These are phyloP conservation scores for Sporisorium graminicola DNA, from an alignment of 1,284 basidiomycete genomes.

Conservation along the genomic window DNA sequence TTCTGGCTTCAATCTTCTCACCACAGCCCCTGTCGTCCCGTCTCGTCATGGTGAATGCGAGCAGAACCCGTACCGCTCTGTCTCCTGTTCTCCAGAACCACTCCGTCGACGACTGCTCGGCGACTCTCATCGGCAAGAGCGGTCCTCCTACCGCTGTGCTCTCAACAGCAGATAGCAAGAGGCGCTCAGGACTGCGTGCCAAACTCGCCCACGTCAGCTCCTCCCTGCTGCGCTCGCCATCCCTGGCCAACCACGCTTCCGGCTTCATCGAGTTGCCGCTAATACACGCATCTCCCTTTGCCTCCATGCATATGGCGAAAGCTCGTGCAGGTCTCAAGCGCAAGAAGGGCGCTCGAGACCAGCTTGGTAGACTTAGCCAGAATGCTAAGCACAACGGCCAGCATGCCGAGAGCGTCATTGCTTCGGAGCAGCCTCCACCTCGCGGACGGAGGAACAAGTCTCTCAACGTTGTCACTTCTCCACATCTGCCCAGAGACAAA, in stretches of 20 bases:
- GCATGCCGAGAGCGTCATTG: slow-evolving; percentile 1
- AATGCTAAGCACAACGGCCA: neutral
- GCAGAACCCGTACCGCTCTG: slow-evolving; percentile 30
- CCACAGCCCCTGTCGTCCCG: neutral
- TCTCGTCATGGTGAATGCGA: slow-evolving; percentile 34
- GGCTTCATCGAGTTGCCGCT: slow-evolving; percentile 35
- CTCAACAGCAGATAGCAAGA: neutral
- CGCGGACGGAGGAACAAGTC: slow-evolving; percentile 18
- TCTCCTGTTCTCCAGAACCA: slow-evolving; percentile 40
- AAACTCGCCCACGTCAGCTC: slow-evolving; percentile 30
- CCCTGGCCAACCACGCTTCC: slow-evolving; percentile 11
- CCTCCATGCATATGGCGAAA: slow-evolving; percentile 22
- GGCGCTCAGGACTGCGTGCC: slow-evolving; percentile 12
- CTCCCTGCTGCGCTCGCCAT: slow-evolving; percentile 17
- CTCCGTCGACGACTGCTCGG: neutral
- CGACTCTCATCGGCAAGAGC: slow-evolving; percentile 1
- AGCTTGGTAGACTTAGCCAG: slow-evolving; percentile 7
- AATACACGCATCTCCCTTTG: slow-evolving; percentile 11
- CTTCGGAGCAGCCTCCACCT: neutral
- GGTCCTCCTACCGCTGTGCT: neutral
- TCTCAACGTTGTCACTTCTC: slow-evolving; percentile 32
- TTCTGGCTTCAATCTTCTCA: neutral
- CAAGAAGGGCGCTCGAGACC: slow-evolving; percentile 35
- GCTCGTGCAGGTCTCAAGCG: slow-evolving; percentile 47
- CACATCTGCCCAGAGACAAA: slow-evolving; percentile 34